Evolutionary conservation across 768 basidiomycete species (phyloP).

Genomic region (Dacryopinax primogenitus): DNA sequence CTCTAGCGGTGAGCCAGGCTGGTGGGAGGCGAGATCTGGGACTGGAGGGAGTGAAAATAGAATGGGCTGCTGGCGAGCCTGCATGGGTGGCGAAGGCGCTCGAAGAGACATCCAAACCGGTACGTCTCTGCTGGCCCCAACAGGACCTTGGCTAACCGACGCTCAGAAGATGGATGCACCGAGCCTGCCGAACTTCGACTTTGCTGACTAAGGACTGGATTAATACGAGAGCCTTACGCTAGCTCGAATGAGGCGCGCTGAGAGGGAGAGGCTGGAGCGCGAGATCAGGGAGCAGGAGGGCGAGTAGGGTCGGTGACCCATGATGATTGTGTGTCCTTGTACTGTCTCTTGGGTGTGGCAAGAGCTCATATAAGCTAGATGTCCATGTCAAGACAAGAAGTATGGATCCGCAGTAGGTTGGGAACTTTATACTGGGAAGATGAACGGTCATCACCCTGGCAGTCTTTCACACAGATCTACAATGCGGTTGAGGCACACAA

Average conservation of each 20-base stretch:
- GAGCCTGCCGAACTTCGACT: neutral
- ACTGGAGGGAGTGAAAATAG: conserved; percentile 49
- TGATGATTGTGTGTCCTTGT: neutral
- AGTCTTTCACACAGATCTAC: too few relatives aligned
- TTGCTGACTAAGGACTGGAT: conserved; percentile 37
- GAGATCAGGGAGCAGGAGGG: conserved; percentile 33
- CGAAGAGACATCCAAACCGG: neutral
- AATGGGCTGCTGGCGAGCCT: conserved; percentile 69
- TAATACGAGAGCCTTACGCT: conserved; percentile 72
- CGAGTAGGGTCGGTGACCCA: neutral
- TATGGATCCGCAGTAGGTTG: too few relatives aligned
- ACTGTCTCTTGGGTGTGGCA: too few relatives aligned
- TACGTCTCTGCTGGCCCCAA: neutral
- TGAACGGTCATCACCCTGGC: too few relatives aligned
- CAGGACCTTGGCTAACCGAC: neutral
- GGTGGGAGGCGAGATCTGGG: conserved; percentile 37
- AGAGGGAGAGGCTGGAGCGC: conserved; percentile 55
- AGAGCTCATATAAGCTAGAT: too few relatives aligned
- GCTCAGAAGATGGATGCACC: neutral
- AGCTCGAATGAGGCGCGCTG: conserved; percentile 69
- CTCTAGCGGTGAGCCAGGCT: conserved; percentile 61
- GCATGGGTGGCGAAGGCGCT: conserved; percentile 34
- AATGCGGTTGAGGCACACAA: too few relatives aligned
- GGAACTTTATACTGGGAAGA: too few relatives aligned
- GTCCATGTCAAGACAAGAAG: too few relatives aligned